Conservation (phyloP, 169 alveolate genomes). For the Plasmodium berghei region DNA sequence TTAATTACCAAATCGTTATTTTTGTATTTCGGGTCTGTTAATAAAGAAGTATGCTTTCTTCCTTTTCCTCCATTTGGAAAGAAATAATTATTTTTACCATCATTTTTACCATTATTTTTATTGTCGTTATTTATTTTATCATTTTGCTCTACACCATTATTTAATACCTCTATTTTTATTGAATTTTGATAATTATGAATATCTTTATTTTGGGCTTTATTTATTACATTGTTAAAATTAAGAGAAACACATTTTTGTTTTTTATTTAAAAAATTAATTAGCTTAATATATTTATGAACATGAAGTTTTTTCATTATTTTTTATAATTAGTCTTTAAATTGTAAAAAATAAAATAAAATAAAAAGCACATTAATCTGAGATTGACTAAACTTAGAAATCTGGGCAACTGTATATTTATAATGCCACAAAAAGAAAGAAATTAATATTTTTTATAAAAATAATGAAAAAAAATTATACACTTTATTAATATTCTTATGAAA, state of each 20-base stretch:
- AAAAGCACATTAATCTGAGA: not conserved
- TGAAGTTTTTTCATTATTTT: slow-evolving; percentile 65
- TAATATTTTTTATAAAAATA: too few species aligned
- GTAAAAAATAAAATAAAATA: not conserved
- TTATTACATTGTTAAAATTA: slow-evolving; percentile 31
- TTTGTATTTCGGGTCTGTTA: not conserved
- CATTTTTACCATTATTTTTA: too few species aligned
- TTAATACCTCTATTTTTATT: slow-evolving; percentile 16
- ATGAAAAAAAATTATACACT: too few species aligned
- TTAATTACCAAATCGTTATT: not conserved
- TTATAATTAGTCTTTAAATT: too few species aligned
- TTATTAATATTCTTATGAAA: too few species aligned
- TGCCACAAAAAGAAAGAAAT: not conserved
- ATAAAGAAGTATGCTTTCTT: not conserved
- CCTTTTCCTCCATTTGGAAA: not conserved
- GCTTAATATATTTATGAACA: slow-evolving; percentile 36
- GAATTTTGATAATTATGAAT: slow-evolving; percentile 1
- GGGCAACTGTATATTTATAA: not conserved
- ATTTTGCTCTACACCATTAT: not conserved
- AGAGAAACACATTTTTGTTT: slow-evolving; percentile 39
- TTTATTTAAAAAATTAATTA: slow-evolving; percentile 23
- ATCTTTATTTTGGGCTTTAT: slow-evolving; percentile 4
- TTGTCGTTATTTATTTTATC: too few species aligned
- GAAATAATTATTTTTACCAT: not conserved
- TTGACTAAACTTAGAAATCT: not conserved